These are phyloP conservation scores for Eleusine coracana DNA, from an alignment of 176 grass and related monocot genomes.

Conservation along the genomic window DNA sequence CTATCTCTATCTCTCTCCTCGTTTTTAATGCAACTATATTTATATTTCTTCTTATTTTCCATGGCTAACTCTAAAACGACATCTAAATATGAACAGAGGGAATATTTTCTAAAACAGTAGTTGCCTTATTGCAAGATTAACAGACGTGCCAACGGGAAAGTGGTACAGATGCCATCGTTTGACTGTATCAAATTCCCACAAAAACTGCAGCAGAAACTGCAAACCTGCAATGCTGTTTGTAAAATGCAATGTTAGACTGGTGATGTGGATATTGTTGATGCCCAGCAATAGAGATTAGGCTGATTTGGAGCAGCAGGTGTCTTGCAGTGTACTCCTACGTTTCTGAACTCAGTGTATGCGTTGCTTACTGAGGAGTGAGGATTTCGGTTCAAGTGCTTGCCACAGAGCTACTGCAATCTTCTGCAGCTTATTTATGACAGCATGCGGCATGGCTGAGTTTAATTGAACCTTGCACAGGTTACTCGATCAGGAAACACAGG, in stretches of 20 bases:
- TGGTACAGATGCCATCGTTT: background rate
- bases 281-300: background rate
- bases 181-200: background rate
- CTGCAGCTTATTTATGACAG: conserved; percentile 30
- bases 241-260: background rate
- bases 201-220: background rate
- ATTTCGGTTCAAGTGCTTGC: background rate
- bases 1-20: no score
- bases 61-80: no score
- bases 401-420: background rate
- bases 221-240: background rate
- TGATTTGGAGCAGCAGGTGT: background rate
- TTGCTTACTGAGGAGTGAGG: background rate
- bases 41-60: no score
- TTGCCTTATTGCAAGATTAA: background rate
- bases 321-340: background rate
- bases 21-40: no score
- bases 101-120: background rate
- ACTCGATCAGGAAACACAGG: conserved; percentile 43
- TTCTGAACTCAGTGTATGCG: background rate
- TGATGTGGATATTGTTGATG: background rate
- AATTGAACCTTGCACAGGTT: background rate
- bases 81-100: no score
- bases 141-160: background rate
- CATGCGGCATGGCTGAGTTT: conserved; percentile 25